phyloP scores from a whole-genome alignment of 768 basidiomycete species.

The Leccinum variicolor region DNA sequence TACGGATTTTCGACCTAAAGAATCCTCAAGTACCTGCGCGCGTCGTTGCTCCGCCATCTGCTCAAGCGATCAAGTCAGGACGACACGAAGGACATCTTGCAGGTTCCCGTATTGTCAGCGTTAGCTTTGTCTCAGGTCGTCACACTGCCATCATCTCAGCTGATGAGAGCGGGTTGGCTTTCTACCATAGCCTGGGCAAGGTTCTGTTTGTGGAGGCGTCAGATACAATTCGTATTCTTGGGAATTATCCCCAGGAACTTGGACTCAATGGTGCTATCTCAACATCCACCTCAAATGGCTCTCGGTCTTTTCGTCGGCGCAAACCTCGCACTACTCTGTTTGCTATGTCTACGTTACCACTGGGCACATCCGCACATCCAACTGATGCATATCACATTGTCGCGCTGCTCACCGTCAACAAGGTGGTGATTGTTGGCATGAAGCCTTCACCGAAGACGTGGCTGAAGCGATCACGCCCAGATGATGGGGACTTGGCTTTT shows the following conservation, averaged over 20 bases:
- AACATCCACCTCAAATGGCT: slow-evolving; percentile 16
- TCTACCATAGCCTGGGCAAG: slow-evolving; percentile 93
- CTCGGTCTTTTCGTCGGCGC: slow-evolving; percentile 40
- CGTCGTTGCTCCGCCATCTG: slow-evolving; percentile 63
- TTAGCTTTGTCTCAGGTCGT: slow-evolving; percentile 86
- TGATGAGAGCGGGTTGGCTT: slow-evolving; percentile 88
- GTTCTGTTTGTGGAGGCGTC: slow-evolving; percentile 93
- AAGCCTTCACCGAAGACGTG: slow-evolving; percentile 92
- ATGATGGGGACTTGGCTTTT: slow-evolving; percentile 40
- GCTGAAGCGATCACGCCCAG: slow-evolving; percentile 68
- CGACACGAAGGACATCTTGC: slow-evolving; percentile 82
- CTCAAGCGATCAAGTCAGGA: slow-evolving; percentile 67
- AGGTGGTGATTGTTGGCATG: slow-evolving; percentile 89
- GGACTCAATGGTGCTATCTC: background rate
- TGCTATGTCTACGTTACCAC: slow-evolving; percentile 76
- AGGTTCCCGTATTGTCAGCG: slow-evolving; percentile 73
- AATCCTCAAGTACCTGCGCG: slow-evolving; percentile 67
- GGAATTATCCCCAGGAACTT: slow-evolving; percentile 72
- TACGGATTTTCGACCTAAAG: slow-evolving; percentile 82
- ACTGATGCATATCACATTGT: slow-evolving; percentile 79
- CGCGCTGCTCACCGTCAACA: slow-evolving; percentile 84
- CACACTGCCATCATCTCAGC: slow-evolving; percentile 92
- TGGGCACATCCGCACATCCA: slow-evolving; percentile 68
- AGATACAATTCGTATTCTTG: slow-evolving; percentile 90
- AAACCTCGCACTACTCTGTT: slow-evolving; percentile 66